These are phyloP conservation scores for Exserohilum rostratum DNA, from an alignment of 2,329 filamentous ascomycete species.

Conservation along the genomic window DNA sequence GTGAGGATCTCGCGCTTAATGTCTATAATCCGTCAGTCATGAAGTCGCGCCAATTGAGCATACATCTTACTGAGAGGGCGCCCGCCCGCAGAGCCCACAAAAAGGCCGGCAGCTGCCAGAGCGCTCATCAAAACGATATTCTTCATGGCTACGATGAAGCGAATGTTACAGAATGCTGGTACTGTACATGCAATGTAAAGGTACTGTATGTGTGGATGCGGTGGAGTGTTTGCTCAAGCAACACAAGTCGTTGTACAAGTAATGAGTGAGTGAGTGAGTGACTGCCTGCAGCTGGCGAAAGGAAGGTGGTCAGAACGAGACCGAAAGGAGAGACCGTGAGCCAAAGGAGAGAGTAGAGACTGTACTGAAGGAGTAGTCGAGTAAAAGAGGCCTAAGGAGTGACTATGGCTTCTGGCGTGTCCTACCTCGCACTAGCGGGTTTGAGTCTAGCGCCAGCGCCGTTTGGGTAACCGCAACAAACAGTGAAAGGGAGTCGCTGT, in stretches of 20 bases:
- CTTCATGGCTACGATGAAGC: conserved; percentile 54
- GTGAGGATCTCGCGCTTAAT: conserved; percentile 42
- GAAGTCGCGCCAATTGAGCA: background rate
- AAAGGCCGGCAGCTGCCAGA: conserved; percentile 34
- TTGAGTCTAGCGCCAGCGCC: conserved; percentile 19
- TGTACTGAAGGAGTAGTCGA: conserved; percentile 16
- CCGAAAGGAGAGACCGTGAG: conserved; percentile 23
- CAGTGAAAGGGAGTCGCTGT: conserved; percentile 10
- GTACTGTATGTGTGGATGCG: conserved; percentile 17
- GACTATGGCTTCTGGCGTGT: conserved; percentile 20
- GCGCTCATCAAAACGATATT: conserved; percentile 46
- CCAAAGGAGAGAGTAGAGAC: conserved; percentile 26
- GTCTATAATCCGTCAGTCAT: conserved; percentile 26
- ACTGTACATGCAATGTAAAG: conserved; percentile 24
- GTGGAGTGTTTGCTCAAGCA: conserved; percentile 9
- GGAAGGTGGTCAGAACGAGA: conserved; percentile 26
- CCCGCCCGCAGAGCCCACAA: conserved; percentile 53
- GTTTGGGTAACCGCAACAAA: conserved; percentile 17
- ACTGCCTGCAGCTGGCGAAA: conserved; percentile 32
- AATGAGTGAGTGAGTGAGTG: conserved; percentile 25
- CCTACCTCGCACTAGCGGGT: conserved; percentile 16
- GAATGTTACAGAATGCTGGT: conserved; percentile 39
- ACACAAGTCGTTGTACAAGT: conserved; percentile 11
- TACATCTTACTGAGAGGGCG: conserved; percentile 49
- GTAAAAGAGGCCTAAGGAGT: conserved; percentile 16